These are phyloP conservation scores for Selaginella moellendorffii DNA, from an alignment of 75 land plant species.

Conservation along the genomic window DNA sequence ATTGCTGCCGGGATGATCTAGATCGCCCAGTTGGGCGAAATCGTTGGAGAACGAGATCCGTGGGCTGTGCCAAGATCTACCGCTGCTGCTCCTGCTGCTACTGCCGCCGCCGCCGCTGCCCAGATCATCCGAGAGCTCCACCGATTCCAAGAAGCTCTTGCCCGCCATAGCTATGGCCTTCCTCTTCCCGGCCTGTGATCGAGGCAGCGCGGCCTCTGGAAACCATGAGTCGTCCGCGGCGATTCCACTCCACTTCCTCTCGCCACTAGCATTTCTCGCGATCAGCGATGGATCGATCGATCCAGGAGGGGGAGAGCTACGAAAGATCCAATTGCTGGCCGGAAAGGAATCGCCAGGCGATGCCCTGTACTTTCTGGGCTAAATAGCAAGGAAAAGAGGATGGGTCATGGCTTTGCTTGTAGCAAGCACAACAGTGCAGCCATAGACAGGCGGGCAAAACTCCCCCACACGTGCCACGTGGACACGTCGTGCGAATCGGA, in stretches of 20 bases:
- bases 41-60: not conserved
- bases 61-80: too few species aligned
- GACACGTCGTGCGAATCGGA: not conserved
- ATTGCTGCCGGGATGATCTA: too few species aligned
- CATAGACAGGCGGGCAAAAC: not conserved
- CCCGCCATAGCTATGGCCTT: conserved; percentile 2
- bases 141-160: not conserved
- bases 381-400: not conserved
- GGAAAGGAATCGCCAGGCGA: not conserved
- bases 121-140: not conserved
- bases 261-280: too few species aligned
- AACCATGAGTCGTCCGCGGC: too few species aligned
- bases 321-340: not conserved
- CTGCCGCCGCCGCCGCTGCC: too few species aligned
- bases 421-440: too few species aligned
- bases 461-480: not conserved
- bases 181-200: too few species aligned
- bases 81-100: too few species aligned
- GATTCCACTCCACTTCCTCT: too few species aligned
- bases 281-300: not conserved
- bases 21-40: not conserved
- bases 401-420: not conserved
- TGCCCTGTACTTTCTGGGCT: not conserved
- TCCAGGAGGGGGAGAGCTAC: not conserved
- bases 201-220: too few species aligned